Conservation (phyloP, 2,329 filamentous ascomycete genomes). For the Colletotrichum sp. region DNA sequence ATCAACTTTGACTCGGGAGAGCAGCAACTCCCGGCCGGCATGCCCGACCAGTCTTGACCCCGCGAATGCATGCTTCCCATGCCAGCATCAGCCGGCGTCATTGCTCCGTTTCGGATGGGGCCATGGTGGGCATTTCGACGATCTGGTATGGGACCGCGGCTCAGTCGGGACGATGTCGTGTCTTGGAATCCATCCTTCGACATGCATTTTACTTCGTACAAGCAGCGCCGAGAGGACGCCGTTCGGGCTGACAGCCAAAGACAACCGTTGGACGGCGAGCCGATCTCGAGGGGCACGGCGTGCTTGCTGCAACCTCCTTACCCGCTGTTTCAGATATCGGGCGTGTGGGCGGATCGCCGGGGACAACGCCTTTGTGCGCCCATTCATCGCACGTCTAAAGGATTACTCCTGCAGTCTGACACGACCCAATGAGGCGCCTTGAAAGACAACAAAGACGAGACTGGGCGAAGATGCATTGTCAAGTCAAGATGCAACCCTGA, state of each 20-base stretch:
- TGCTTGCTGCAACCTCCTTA: conserved; percentile 11
- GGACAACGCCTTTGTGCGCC: neutral
- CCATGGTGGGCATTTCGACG: conserved; percentile 1
- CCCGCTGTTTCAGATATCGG: conserved; percentile 19
- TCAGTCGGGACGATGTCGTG: neutral
- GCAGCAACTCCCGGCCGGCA: neutral
- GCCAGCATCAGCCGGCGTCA: neutral
- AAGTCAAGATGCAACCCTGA: neutral
- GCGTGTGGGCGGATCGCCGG: conserved; percentile 11
- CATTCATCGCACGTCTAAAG: neutral
- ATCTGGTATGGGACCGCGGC: neutral
- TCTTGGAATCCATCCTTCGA: neutral
- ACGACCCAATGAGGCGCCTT: neutral
- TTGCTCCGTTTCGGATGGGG: neutral
- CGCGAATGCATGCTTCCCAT: neutral
- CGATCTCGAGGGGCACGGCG: conserved; percentile 4
- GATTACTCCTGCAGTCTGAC: neutral
- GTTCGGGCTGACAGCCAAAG: neutral
- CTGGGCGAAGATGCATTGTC: neutral
- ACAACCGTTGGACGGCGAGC: neutral
- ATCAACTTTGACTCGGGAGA: neutral
- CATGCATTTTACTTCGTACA: neutral
- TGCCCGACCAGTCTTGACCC: neutral
- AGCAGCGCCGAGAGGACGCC: neutral
- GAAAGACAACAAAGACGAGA: neutral